Percentiles rank a stretch among this genome's conserved stretches.
These are phyloP conservation scores for Sarocladiaceae sp. DNA, from an alignment of 2,329 filamentous ascomycete species.

Conservation along the genomic window DNA sequence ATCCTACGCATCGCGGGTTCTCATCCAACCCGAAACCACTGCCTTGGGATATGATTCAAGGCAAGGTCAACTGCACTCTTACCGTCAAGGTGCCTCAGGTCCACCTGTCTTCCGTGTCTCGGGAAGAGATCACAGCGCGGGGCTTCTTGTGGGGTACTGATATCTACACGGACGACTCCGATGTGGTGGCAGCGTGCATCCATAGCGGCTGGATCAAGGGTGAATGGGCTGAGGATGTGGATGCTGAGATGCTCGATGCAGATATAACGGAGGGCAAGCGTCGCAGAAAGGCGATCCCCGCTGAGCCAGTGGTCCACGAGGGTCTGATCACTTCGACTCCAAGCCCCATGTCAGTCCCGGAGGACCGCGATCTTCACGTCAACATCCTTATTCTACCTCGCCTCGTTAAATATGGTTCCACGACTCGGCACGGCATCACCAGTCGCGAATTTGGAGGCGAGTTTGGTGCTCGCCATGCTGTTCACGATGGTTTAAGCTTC, in stretches of 20 bases:
- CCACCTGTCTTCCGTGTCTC: constrained; percentile 61
- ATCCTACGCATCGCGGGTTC: constrained; percentile 35
- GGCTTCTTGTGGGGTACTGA: constrained; percentile 88
- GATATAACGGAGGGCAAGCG: constrained; percentile 27
- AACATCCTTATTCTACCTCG: constrained; percentile 77
- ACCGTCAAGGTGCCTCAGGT: constrained; percentile 81
- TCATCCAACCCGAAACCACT: constrained; percentile 61
- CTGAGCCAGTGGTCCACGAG: constrained; percentile 28
- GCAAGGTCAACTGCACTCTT: constrained; percentile 81
- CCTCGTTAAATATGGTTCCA: constrained; percentile 68
- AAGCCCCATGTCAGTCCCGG: constrained; percentile 57
- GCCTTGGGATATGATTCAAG: constrained; percentile 64
- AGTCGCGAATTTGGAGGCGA: constrained; percentile 70
- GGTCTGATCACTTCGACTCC: constrained; percentile 48
- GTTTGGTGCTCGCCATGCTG: constrained; percentile 31
- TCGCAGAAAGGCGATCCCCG: constrained; percentile 24
- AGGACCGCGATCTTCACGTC: constrained; percentile 76
- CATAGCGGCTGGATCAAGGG: constrained; percentile 90
- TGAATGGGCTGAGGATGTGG: constrained; percentile 75
- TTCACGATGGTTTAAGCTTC: constrained; percentile 85
- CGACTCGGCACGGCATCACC: constrained; percentile 71
- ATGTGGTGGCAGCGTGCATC: constrained; percentile 86
- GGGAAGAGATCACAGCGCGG: constrained; percentile 77
- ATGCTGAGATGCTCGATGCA: constrained; percentile 59
- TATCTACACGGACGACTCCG: constrained; percentile 92